Conservation (phyloP, 2,329 filamentous ascomycete genomes). For the Sphaerulina musiva region DNA sequence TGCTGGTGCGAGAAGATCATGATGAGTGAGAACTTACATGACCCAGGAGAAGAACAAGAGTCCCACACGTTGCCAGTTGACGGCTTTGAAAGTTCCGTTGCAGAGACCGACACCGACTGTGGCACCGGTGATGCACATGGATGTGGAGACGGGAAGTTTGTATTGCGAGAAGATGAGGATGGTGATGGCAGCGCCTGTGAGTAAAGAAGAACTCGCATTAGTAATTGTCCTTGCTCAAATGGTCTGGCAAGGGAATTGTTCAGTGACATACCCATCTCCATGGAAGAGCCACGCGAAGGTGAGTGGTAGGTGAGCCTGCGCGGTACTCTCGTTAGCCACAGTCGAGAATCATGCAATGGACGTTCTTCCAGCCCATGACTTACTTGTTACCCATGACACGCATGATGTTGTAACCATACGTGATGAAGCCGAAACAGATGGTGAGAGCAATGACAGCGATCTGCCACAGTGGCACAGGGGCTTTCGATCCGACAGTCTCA, state of each 20-base stretch:
- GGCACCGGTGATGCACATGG: conserved; percentile 56
- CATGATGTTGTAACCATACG: conserved; percentile 59
- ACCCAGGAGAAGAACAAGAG: conserved; percentile 56
- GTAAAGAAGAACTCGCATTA: not conserved
- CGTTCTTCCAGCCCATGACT: not conserved
- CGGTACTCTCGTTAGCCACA: conserved; percentile 42
- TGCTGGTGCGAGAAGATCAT: no score
- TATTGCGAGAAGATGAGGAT: conserved; percentile 57
- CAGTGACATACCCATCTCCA: conserved; percentile 41
- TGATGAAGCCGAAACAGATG: conserved; percentile 52
- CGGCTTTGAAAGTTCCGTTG: conserved; percentile 49
- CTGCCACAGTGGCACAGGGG: conserved; percentile 54
- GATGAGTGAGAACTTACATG: conserved; percentile 33
- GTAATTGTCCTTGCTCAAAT: no score
- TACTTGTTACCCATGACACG: conserved; percentile 15
- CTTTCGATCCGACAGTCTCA: conserved; percentile 35
- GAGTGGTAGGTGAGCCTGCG: conserved; percentile 55
- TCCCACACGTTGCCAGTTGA: conserved; percentile 56
- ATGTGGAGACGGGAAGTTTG: conserved; percentile 55
- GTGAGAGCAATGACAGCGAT: conserved; percentile 48
- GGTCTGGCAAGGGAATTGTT: no score
- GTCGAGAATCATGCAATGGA: conserved; percentile 27
- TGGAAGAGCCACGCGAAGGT: conserved; percentile 51
- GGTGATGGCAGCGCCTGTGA: conserved; percentile 49
- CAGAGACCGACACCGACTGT: conserved; percentile 56